Conservation (phyloP, 2,329 filamentous ascomycete species). For the Akanthomyces uredinophilus region DNA sequence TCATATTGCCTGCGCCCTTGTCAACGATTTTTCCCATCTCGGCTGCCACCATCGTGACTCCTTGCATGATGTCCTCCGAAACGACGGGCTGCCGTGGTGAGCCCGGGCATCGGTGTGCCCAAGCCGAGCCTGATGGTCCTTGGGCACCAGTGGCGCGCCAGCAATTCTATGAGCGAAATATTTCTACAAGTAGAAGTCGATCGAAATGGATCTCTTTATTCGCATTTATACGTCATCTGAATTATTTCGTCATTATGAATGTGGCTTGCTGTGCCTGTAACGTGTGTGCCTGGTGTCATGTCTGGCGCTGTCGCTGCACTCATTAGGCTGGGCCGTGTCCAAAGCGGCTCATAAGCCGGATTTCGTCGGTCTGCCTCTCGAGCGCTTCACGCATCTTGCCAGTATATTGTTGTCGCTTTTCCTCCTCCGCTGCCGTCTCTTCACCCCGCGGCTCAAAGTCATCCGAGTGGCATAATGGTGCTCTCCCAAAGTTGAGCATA, state of each 20-base stretch:
- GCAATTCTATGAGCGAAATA: conserved; percentile 1
- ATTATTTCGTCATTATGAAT: conserved; percentile 10
- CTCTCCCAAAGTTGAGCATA: conserved; percentile 58
- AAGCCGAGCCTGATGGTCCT: conserved; percentile 6
- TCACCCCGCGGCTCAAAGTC: conserved; percentile 47
- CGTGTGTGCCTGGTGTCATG: neutral
- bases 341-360: conserved; percentile 62
- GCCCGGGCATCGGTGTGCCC: neutral
- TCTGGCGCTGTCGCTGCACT: neutral
- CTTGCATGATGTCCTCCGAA: conserved; percentile 1
- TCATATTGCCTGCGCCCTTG: neutral
- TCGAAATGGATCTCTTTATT: neutral
- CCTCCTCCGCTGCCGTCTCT: conserved; percentile 45
- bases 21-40: neutral
- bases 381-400: conserved; percentile 69
- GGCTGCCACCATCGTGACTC: conserved; percentile 9
- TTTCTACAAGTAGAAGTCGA: neutral
- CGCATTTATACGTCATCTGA: conserved; percentile 3
- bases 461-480: conserved; percentile 42
- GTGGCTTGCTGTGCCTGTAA: neutral
- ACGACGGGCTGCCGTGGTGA: neutral
- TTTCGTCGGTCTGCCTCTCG: conserved; percentile 72
- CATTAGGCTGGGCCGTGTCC: conserved; percentile 25
- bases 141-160: conserved; percentile 11
- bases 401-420: conserved; percentile 57